Evolutionary conservation across 306 rosid genomes (phyloP), one percentile per base, ranked within the genome.

Genomic region (Casuarina glauca): DNA sequence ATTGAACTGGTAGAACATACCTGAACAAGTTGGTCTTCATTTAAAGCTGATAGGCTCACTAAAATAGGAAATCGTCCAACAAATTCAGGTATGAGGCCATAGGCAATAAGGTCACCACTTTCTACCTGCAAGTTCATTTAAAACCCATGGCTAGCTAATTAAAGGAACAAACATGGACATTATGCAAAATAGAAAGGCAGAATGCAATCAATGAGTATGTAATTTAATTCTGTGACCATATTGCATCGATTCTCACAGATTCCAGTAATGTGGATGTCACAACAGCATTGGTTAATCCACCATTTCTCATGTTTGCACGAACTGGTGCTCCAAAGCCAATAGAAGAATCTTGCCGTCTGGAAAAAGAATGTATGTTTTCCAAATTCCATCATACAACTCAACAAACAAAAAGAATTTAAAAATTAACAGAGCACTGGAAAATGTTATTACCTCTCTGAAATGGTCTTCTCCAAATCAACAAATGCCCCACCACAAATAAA

Each of bases 401-500:
- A 39, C 53, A 80, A 12, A 36, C 15, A 4, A 46, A 44, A 10
- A 64, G 6, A 16, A 54, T 70, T 69, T 9, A 4, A 16, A 51
- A 19, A 17, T 50, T 16, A 51, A 82, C 57, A 70, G 19, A 66
- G 35, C 70, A 45, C 52, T 52, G 41, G 54, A 74, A 73, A 78
- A 67, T 52, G 50, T 68, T 74, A 81, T 68, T 70, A 86, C 96
- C 96, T 87, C 75, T 87, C 93, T 42, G 96, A 88, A 78, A 90
- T 85, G 68, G 87, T 85, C 87, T 90, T 88, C 84, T 90, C 96
- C 85, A 90, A 80, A 84, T 85, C 84, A 76, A 90, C 84, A 83
- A 90, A 90, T 50, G 93, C 92, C 15, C 96, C 92, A 74, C 96
- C 96, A 74, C 96, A 90, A 69, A 90, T 85, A 78, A 90, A 90